Base-by-base conservation (phyloP, 371 early-diverging fungal species). In the Circinella minor region DNA sequence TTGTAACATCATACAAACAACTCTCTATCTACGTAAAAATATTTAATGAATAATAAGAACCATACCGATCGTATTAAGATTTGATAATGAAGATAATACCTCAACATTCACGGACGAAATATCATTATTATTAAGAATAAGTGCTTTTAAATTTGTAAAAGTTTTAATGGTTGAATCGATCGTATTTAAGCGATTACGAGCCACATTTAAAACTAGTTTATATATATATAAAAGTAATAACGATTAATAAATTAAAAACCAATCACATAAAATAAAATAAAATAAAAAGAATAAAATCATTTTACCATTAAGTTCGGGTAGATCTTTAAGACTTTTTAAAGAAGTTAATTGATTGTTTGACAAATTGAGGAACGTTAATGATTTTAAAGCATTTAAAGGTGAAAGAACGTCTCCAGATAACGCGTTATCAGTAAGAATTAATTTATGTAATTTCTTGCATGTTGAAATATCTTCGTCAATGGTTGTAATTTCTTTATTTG, bases 61-160 rank as follows among this genome's bases (percentile, higher is more conserved):
- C n/a, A n/a, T n/a, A 55, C 18, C 46, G 57, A 54, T 10, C 7
- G 20, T 51, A 49, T 90, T 92, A 20, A 96, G 83, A 36, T 90
- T 77, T 2, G 71, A 68, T 55, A 94, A 76, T 3, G 76, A 68
- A 13, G 81, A 82, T 20, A 96, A 39, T 43, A 14, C 27, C 8
- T 49, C 67, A 18, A 92, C 84, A 39, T 93, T 92, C 55, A 94
- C 84, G 55, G 76, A 74, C 36, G 82, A 77, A 60, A 95, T 84
- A 54, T 83, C 62, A 78, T 96, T 96, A 76, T 94, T 81, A 72
- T 91, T 93, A 36, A 95, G 82, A 51, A 95, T 91, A n/a, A 95
- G 78, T 6, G 96, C 96, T 68, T 92, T 93, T 34, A 95, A 81
- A 43, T 85, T 74, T n/a, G 70, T 81, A 36, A 91, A 84, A 18